Evolutionary conservation across 352 stramenopile genomes (phyloP).

Genomic region (Globisporangium polare): DNA sequence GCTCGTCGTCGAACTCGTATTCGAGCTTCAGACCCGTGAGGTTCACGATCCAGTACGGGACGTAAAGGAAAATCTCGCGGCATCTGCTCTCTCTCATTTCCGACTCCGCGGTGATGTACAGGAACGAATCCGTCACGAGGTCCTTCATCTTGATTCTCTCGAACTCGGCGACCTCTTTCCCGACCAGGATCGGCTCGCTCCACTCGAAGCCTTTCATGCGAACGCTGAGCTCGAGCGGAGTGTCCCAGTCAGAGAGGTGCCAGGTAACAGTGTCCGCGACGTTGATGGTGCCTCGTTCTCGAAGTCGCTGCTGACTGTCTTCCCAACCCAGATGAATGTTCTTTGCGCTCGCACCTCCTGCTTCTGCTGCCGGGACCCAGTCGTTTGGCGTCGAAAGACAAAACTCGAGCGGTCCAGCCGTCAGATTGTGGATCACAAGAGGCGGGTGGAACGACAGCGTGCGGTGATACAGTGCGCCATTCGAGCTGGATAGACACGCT

Average conservation of each 20-base stretch:
- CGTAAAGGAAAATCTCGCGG: conserved; percentile 75
- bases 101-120: conserved; percentile 71
- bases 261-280: conserved; percentile 77
- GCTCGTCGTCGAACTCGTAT: conserved; percentile 80
- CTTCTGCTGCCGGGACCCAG: conserved; percentile 55
- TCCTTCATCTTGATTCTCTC: conserved; percentile 78
- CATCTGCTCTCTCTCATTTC: conserved; percentile 49
- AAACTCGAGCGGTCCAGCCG: conserved; percentile 64
- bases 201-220: conserved; percentile 85
- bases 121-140: conserved; percentile 59
- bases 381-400: conserved; percentile 67
- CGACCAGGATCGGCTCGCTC: conserved; percentile 66
- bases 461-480: conserved; percentile 59
- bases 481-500: conserved; percentile 50
- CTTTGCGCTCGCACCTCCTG: conserved; percentile 26
- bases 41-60: conserved; percentile 89
- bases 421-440: conserved; percentile 79
- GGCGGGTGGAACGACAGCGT: conserved; percentile 75
- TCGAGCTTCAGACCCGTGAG: conserved; percentile 80
- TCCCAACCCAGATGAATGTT: conserved; percentile 62
- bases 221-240: conserved; percentile 69
- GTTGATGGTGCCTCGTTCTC: conserved; percentile 73
- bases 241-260: conserved; percentile 79
- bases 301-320: conserved; percentile 68
- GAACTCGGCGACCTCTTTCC: conserved; percentile 44